Conservation (phyloP, 2,329 filamentous ascomycete genomes). For the Knufia fluminis region DNA sequence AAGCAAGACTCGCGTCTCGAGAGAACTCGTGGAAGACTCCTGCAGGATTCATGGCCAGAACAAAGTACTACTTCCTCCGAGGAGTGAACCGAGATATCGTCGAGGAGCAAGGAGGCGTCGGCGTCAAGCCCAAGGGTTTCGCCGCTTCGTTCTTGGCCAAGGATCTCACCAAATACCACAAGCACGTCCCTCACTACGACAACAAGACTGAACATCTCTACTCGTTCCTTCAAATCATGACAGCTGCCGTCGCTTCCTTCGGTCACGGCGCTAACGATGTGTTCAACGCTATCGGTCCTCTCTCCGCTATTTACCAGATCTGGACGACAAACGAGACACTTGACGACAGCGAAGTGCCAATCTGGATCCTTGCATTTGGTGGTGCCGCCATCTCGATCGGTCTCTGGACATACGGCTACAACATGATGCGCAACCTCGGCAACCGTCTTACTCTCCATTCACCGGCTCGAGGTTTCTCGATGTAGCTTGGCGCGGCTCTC, state of each 20-base stretch:
- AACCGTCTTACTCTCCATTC: conserved; percentile 68
- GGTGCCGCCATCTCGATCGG: conserved; percentile 55
- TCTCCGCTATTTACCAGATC: conserved; percentile 59
- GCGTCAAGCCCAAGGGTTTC: too few relatives aligned
- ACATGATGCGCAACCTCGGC: conserved; percentile 78
- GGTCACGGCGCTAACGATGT: conserved; percentile 67
- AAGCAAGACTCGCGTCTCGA: too few relatives aligned
- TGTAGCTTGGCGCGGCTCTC: conserved; percentile 70
- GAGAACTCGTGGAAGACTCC: too few relatives aligned
- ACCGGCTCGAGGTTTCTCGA: conserved; percentile 51
- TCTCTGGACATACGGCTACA: conserved; percentile 66
- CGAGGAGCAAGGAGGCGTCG: too few relatives aligned
- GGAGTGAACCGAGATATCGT: too few relatives aligned
- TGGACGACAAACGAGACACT: conserved; percentile 55
- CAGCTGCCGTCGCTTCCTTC: conserved; percentile 41
- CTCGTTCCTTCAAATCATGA: conserved; percentile 45
- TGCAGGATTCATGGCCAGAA: too few relatives aligned
- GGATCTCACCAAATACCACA: conserved; percentile 37
- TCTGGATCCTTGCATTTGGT: conserved; percentile 68
- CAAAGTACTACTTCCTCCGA: too few relatives aligned
- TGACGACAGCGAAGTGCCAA: conserved; percentile 55
- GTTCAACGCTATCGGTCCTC: conserved; percentile 59
- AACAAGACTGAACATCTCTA: conserved; percentile 58
- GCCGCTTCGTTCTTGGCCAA: too few relatives aligned
- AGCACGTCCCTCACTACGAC: conserved; percentile 52